Evolutionary conservation across 2,329 filamentous ascomycete species (phyloP), one percentile per base, ranked within the genome.

Genomic region (Madurella mycetomatis): DNA sequence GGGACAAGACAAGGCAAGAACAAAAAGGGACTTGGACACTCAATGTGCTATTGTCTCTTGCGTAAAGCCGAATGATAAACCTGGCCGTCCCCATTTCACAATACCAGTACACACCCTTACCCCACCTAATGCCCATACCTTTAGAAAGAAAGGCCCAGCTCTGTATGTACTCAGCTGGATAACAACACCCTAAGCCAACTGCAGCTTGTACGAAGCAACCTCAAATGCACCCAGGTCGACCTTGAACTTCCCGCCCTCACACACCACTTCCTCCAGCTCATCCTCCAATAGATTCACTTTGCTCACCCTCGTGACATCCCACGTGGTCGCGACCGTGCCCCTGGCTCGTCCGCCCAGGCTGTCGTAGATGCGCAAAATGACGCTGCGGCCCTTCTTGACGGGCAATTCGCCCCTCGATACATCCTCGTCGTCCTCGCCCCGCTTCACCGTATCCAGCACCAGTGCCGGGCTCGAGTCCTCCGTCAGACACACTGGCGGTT

Each of bases 281-380:
- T 99, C 94, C 69, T 99, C 94, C 32, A 99, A 74, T 58, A 95
- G 70, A 72, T 96, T 97, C 41, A 85, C 86, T 79, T 90, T 96
- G 73, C 79, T 86, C 32, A 88, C 90, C 63, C 82, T 85, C 75
- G 85, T 86, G 30, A 96, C 83, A 25, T 84, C 75, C 69, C 92
- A 81, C 9, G 73, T 78, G 47, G 87, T 87, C 43, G 77, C 73
- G 64, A 96, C 83, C 1, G 76, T 82, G 2, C 87, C 92, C 58
- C 85, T 83, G 58, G 84, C 85, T 65, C 83, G 86, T 0, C 94
- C 94, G 44, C 94, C 94, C 41, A 97, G 74, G 56, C 87, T 87
- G 69, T 99, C 94, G 67, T 95, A 99, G 17, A 96, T 78, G 1
- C 94, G 81, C 55, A 96, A 62, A 56, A 99, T 86, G 45, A 97